A percentile compares a stretch with the other conserved stretches of the same genome.
These are phyloP conservation scores for Cercophora samala DNA, from an alignment of 495 filamentous ascomycete species.

Conservation along the genomic window DNA sequence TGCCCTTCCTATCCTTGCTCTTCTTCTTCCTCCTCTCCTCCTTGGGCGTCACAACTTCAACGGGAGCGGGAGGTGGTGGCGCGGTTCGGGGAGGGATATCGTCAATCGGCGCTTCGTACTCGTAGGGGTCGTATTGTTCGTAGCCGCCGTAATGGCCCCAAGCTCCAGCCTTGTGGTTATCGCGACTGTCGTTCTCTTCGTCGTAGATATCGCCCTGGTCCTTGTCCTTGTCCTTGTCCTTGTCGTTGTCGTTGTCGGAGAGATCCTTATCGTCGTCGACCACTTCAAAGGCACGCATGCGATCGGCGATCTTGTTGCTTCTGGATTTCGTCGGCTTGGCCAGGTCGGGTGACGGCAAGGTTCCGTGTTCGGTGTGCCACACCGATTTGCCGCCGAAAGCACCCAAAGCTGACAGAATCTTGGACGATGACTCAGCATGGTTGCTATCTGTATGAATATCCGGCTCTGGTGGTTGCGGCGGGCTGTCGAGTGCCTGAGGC, in stretches of 20 bases:
- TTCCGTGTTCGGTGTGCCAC: slow-evolving; percentile 27
- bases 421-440: slow-evolving; percentile 40
- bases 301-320: slow-evolving; percentile 50
- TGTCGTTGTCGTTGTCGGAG: slow-evolving; percentile 9
- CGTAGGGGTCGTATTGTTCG: slow-evolving; percentile 3
- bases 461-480: slow-evolving; percentile 17
- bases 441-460: slow-evolving; percentile 29
- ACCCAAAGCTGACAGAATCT: slow-evolving; percentile 38
- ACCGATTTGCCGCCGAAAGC: slow-evolving; percentile 27
- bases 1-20: slow-evolving; percentile 25
- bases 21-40: slow-evolving; percentile 31
- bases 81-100: slow-evolving; percentile 22
- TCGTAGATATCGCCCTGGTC: not conserved
- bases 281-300: slow-evolving; percentile 51
- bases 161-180: slow-evolving; percentile 23
- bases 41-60: slow-evolving; percentile 18
- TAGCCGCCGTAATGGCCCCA: slow-evolving; percentile 4
- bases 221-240: slow-evolving; percentile 4
- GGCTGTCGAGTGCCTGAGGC: slow-evolving; percentile 14
- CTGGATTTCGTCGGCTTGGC: slow-evolving; percentile 38
- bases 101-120: slow-evolving; percentile 1
- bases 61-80: slow-evolving; percentile 20
- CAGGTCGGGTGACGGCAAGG: slow-evolving; percentile 34
- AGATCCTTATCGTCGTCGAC: slow-evolving; percentile 40
- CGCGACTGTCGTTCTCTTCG: not conserved